These are phyloP conservation scores for Prunus salicina DNA, from an alignment of 306 rosid species.

Conservation along the genomic window DNA sequence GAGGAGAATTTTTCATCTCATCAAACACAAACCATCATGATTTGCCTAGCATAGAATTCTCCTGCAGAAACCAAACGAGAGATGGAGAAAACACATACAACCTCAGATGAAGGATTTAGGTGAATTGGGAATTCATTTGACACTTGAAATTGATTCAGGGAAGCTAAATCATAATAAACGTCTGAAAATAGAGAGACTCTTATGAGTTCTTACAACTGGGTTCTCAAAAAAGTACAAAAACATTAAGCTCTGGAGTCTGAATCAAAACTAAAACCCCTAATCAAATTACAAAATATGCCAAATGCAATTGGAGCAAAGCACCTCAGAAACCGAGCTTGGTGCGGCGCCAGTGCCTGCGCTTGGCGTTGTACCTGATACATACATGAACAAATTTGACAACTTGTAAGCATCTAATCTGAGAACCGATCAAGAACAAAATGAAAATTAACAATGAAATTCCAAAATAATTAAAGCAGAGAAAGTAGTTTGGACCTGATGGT, in stretches of 20 bases:
- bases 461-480: not conserved
- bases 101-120: not conserved
- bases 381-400: not conserved
- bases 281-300: not conserved
- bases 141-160: not conserved
- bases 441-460: not conserved
- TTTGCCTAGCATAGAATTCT: not conserved
- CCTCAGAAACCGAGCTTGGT: conserved; percentile 58
- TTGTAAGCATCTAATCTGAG: not conserved
- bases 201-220: conserved; percentile 6
- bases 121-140: not conserved
- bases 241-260: not conserved
- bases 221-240: not conserved
- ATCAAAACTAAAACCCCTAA: conserved; percentile 1
- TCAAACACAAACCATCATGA: too few species aligned
- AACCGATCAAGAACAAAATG: not conserved
- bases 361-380: conserved; percentile 47
- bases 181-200: not conserved
- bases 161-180: not conserved
- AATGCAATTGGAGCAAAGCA: conserved; percentile 7
- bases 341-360: conserved; percentile 66
- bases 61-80: not conserved
- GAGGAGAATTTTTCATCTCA: too few species aligned
- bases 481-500: conserved; percentile 54
- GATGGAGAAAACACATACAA: not conserved